Evolutionary conservation across 306 rosid species (phyloP), one percentile per base, ranked within the genome.

Genomic region (Sophora flavescens): DNA sequence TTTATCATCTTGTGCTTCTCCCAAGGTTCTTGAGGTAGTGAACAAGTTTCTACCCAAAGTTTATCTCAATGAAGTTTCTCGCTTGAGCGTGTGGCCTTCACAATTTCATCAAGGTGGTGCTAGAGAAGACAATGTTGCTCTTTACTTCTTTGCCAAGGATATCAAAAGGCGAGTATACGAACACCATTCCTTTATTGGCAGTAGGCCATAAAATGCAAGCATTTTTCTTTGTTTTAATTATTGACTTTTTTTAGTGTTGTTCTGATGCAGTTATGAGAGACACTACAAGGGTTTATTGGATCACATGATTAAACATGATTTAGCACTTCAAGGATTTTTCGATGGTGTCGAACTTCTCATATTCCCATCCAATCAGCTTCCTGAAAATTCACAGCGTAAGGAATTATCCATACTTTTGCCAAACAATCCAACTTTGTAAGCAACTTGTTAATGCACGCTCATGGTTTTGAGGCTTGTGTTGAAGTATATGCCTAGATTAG

Each of bases 371-470:
- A 92, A 80, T 70, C 97, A 90, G 76, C 99, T 95, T 81, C 99
- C 99, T 61, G 90, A 90, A 82, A 89, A 83, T 70, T 88, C 96
- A 78, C 97, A 91, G 81, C 91, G 99, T 95, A 95, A 90, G 97
- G 69, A 77, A 39, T 61, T 33, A 56, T 83, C 36, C 64, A 74
- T 64, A 44, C 54, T 45, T 81, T 71, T 80, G 68, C 58, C 75
- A 63, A 65, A 59, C 16, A 73, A 58, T 39, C 44, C 76, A 56
- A 38, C 39, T 60, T 52, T 22, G 22, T 28, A 56, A 67, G 72
- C 60, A 48, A 70, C 42, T 70, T 52, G 28, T 51, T 12, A 10
- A 56, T 3, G 72, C 16, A 26, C 50, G 16, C 63, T 39, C 65
- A 13, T 50, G 66, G 30, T 17, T 15, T 77, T 52, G 30, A 48